Percentiles rank a stretch among this genome's conserved stretches.
These are phyloP conservation scores for Brassica cretica DNA, from an alignment of 345 rosid species.

Conservation along the genomic window DNA sequence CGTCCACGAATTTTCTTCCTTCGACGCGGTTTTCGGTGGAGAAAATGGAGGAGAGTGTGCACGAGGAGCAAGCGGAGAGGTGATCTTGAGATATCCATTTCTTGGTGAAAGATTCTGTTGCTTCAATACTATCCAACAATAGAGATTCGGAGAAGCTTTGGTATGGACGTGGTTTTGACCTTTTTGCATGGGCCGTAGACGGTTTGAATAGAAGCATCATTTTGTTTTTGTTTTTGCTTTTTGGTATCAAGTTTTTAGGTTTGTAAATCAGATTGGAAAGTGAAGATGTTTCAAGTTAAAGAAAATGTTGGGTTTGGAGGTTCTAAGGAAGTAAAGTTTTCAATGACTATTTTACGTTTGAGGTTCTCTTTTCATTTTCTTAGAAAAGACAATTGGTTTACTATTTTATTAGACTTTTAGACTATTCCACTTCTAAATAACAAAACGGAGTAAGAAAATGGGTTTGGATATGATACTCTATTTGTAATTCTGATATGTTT, in stretches of 20 bases:
- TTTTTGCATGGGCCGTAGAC: slow-evolving; percentile 26
- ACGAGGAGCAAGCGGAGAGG: neutral
- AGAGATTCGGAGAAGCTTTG: slow-evolving; percentile 58
- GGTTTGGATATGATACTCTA: slow-evolving; percentile 4
- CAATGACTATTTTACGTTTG: slow-evolving; percentile 30
- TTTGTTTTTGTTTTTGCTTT: neutral
- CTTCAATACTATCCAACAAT: slow-evolving; percentile 51
- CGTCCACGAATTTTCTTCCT: slow-evolving; percentile 53
- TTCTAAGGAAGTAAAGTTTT: slow-evolving; percentile 14
- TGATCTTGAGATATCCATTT: slow-evolving; percentile 43
- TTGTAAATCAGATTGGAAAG: slow-evolving; percentile 5
- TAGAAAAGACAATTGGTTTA: neutral
- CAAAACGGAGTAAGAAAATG: neutral
- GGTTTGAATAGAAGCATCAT: slow-evolving; percentile 42
- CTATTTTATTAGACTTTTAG: neutral
- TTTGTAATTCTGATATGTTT: neutral
- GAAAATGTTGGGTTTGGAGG: slow-evolving; percentile 6
- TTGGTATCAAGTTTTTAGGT: neutral
- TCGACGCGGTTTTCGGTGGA: slow-evolving; percentile 46
- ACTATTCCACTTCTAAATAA: slow-evolving; percentile 1
- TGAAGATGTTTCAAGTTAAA: slow-evolving; percentile 8
- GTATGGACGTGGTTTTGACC: slow-evolving; percentile 37
- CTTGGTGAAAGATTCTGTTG: slow-evolving; percentile 43
- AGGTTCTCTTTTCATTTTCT: slow-evolving; percentile 7
- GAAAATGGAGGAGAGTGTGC: slow-evolving; percentile 47